Evolutionary conservation across 306 rosid genomes (phyloP).

Genomic region (Crotalaria pallida): DNA sequence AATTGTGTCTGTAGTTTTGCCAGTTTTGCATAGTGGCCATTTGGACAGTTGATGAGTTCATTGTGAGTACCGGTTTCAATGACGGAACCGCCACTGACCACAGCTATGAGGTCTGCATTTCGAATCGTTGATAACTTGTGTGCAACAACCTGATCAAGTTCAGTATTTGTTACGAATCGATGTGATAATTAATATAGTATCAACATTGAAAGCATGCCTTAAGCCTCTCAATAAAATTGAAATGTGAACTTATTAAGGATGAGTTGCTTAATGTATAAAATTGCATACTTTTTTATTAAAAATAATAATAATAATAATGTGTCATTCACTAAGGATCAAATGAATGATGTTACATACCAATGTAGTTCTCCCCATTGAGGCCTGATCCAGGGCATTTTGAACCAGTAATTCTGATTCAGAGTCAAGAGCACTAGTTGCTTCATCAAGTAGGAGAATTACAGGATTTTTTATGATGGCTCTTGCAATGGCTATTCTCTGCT

Average conservation of each 20-base stretch:
- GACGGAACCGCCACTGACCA: slow-evolving; percentile 57
- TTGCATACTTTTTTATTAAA: not conserved
- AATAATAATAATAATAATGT: too few relatives aligned
- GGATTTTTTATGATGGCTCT: slow-evolving; percentile 93
- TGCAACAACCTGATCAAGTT: slow-evolving; percentile 72
- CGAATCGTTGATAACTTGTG: slow-evolving; percentile 91
- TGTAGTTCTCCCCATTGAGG: slow-evolving; percentile 95
- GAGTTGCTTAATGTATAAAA: not conserved
- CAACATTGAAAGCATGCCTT: not conserved
- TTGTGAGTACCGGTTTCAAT: slow-evolving; percentile 73
- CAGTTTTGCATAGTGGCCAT: slow-evolving; percentile 75
- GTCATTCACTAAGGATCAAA: not conserved
- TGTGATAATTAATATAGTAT: not conserved
- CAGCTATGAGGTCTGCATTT: slow-evolving; percentile 86
- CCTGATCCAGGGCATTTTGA: slow-evolving; percentile 93
- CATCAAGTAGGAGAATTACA: slow-evolving; percentile 82
- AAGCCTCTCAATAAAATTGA: not conserved
- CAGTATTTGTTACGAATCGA: not conserved
- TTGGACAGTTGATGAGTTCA: slow-evolving; percentile 55
- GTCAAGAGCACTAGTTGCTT: slow-evolving; percentile 98
- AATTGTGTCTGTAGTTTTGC: slow-evolving; percentile 71
- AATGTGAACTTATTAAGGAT: too few relatives aligned
- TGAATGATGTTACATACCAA: slow-evolving; percentile 42
- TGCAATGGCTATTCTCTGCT: slow-evolving; percentile 91
- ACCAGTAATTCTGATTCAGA: slow-evolving; percentile 83